phyloP scores from a whole-genome alignment of 2,329 filamentous ascomycete species.

The Fusarium chuoi region DNA sequence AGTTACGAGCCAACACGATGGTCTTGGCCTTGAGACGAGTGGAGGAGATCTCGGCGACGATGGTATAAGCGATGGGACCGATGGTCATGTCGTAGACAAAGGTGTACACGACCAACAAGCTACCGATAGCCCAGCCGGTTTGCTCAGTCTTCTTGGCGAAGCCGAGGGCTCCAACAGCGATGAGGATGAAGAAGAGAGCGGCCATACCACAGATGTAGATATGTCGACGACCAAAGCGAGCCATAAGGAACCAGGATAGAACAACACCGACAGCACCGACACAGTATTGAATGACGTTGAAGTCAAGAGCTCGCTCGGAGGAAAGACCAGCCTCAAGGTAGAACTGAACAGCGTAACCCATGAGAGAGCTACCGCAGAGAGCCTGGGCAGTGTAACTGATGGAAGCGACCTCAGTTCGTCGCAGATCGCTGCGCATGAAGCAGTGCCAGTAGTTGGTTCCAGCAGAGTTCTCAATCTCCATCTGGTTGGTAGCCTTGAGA shows the following conservation, averaged over 20 bases:
- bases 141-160: constrained; percentile 53
- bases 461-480: constrained; percentile 24
- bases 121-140: constrained; percentile 57
- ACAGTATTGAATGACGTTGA: constrained; percentile 18
- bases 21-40: constrained; percentile 59
- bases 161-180: constrained; percentile 46
- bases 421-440: constrained; percentile 20
- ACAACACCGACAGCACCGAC: constrained; percentile 9
- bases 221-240: constrained; percentile 8
- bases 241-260: constrained; percentile 17
- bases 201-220: constrained; percentile 16
- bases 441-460: constrained; percentile 26
- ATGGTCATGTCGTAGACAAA: constrained; percentile 54
- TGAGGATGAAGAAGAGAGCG: background rate
- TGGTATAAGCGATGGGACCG: constrained; percentile 78
- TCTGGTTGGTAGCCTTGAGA: constrained; percentile 18
- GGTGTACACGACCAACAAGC: constrained; percentile 56
- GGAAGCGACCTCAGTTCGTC: constrained; percentile 14
- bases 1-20: constrained; percentile 55
- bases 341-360: constrained; percentile 19
- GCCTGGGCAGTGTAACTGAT: constrained; percentile 12
- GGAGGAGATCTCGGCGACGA: constrained; percentile 69
- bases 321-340: constrained; percentile 14
- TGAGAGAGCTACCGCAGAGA: constrained; percentile 12
- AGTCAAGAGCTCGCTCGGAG: constrained; percentile 2